Evolutionary conservation across 169 alveolate genomes (phyloP), one percentile per base, ranked within the genome.

Genomic region (Babesia caballi): DNA sequence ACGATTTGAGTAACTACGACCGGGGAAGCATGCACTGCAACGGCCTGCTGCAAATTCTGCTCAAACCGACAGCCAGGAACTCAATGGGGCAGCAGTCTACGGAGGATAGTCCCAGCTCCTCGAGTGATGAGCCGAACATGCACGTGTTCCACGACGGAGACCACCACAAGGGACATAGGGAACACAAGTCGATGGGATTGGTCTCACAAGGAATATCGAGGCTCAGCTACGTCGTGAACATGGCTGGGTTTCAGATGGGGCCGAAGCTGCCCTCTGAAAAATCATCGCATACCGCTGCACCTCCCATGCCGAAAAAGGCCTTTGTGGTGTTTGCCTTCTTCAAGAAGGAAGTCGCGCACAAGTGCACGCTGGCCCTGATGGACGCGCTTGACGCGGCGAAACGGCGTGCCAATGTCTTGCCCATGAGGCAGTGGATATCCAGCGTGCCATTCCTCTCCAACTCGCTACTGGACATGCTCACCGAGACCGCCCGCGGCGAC

Each of bases 21-120:
- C 35, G 68, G 53, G 71, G 63, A 46, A 77, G 54, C 47, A 77
- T 77, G 69, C 85, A 71, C 47, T 77, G 85, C 73, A 77, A 77
- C 67, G 85, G 85, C 32, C 49, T 77, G 73, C 47, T 77, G 35
- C 85, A 77, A 49, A 66, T 77, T 0, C 54, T 77, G 30, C 72
- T 77, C 0, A 77, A 66, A 54, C 28, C 44, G 0, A 19, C 56
- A 6, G 25, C 17, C n/a, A 38, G 42, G 42, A 32, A 53, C 7
- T 53, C 44, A 4, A 14, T 30, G 8, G 15, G 23, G 19, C 41
- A 7, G 19, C 17, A 9, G 4, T 6, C 15, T 53, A 8, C 63
- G 33, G 70, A 60, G 3, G 28, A 11, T n/a, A 0, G 8, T 1
- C n/a, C 66, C n/a, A 0, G 2, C 9, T 0, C 49, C 9, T 7